These are phyloP conservation scores for Forsythia viridissima DNA, from an alignment of 257 asterid genomes.

Conservation along the genomic window DNA sequence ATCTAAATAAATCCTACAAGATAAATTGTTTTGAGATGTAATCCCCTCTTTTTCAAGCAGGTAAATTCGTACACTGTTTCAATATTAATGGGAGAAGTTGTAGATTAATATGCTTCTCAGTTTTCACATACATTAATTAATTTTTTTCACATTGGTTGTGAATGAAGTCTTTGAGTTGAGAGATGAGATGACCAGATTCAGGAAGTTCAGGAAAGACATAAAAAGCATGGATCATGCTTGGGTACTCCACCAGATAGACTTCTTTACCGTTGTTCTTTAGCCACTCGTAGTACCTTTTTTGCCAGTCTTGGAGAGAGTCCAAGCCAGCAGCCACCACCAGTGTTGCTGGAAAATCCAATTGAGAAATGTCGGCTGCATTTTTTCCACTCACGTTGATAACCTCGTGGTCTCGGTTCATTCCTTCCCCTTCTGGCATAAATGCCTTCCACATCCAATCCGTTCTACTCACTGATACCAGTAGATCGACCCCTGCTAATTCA, in stretches of 20 bases:
- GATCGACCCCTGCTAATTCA: slow-evolving; percentile 40
- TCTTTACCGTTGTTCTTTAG: slow-evolving; percentile 61
- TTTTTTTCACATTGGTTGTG: slow-evolving; percentile 29
- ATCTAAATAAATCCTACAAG: no score
- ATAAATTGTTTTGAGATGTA: no score
- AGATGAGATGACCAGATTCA: slow-evolving; percentile 51
- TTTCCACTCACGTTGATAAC: slow-evolving; percentile 75
- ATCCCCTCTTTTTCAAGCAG: no score
- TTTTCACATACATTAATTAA: neutral
- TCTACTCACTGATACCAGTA: slow-evolving; percentile 33
- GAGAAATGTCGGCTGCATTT: slow-evolving; percentile 58
- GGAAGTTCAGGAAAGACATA: slow-evolving; percentile 61
- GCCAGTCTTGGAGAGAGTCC: slow-evolving; percentile 77
- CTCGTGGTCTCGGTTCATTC: slow-evolving; percentile 55
- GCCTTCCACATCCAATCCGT: slow-evolving; percentile 77
- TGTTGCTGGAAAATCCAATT: slow-evolving; percentile 58
- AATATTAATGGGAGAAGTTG: no score
- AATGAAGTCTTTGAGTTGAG: slow-evolving; percentile 43
- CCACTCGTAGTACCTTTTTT: slow-evolving; percentile 63
- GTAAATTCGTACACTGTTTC: no score
- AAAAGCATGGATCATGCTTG: slow-evolving; percentile 71
- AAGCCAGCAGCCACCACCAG: slow-evolving; percentile 69
- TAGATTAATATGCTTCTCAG: no score
- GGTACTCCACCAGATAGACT: slow-evolving; percentile 56
- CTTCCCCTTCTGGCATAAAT: slow-evolving; percentile 40